These are phyloP conservation scores for Bipolaris bicolor DNA, from an alignment of 2,329 filamentous ascomycete genomes.

Conservation along the genomic window DNA sequence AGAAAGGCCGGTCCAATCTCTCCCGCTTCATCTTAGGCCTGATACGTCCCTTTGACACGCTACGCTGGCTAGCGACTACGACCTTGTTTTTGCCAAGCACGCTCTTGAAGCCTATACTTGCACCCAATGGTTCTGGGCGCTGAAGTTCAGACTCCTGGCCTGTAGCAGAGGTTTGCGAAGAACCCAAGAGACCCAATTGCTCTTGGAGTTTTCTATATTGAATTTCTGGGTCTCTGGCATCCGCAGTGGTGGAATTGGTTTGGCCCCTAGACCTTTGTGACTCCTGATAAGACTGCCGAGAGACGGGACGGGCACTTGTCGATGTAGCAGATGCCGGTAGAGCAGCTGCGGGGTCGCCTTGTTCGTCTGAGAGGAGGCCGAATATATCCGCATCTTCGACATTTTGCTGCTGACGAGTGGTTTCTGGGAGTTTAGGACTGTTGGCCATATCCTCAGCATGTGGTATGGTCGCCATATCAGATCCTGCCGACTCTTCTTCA, in stretches of 20 bases:
- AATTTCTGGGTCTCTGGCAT: constrained; percentile 15
- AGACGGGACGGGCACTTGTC: neutral
- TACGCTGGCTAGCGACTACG: neutral
- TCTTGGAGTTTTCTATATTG: constrained; percentile 22
- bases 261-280: neutral
- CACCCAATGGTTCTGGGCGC: neutral
- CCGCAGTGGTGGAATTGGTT: neutral
- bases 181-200: constrained; percentile 13
- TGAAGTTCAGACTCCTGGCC: neutral
- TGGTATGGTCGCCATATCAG: neutral
- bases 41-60: neutral
- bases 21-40: constrained; percentile 3
- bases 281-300: neutral
- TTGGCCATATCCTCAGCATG: neutral
- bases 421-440: neutral
- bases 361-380: constrained; percentile 1
- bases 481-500: neutral
- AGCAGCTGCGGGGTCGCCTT: neutral
- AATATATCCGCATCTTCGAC: constrained; percentile 1
- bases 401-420: neutral
- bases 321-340: neutral
- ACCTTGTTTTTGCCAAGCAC: neutral
- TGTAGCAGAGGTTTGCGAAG: neutral
- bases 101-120: constrained; percentile 7
- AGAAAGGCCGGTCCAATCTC: constrained; percentile 3